Evolutionary conservation across 805 yeast species (phyloP), one percentile per base, ranked within the genome.

Genomic region (Myxozyma neotropica): DNA sequence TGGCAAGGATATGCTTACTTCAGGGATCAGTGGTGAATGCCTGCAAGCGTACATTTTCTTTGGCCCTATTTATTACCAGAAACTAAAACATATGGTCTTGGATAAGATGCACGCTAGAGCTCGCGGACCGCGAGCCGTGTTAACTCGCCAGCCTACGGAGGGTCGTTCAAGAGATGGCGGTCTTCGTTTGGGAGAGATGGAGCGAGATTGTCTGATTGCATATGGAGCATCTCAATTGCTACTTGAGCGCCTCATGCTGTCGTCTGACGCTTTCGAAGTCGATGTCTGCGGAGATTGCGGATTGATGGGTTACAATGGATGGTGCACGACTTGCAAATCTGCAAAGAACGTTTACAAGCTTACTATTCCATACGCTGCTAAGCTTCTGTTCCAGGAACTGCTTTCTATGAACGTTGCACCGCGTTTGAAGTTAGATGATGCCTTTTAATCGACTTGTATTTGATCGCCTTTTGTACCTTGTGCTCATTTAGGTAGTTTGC

Each of bases 61-160:
- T 74, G 99, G 99, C 0, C 99, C 99, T 19, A 94, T 94, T 67
- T 94, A 94, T 75, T 94, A 94, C 75, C 99, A 94, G 77, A 94
- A 94, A 72, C 84, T 94, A 80, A 94, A 94, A 81, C 99, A 94
- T 76, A 94, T 94, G 99, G 99, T 94, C 49, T 75, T 94, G 75
- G 99, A 94, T 77, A 94, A 94, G 76, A 94, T 94, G 99, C 99
- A 94, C 72, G 99, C 99, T 0, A 88, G 99, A 81, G 97, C 99
- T 1, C 85, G 99, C 74, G 99, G 99, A 53, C 99, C 99, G 57
- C 84, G 98, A 69, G 99, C 99, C 0, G 98, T 94, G 12, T 80
- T 94, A 59, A 94, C 99, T 8, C 85, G 99, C 75, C 99, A 94
- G 76, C 99, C 98, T 17, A 93, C 98, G 0, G 99, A 94, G 75